Evolutionary conservation across 23 red algal species (phyloP).

Genomic region (Chondrus crispus): DNA sequence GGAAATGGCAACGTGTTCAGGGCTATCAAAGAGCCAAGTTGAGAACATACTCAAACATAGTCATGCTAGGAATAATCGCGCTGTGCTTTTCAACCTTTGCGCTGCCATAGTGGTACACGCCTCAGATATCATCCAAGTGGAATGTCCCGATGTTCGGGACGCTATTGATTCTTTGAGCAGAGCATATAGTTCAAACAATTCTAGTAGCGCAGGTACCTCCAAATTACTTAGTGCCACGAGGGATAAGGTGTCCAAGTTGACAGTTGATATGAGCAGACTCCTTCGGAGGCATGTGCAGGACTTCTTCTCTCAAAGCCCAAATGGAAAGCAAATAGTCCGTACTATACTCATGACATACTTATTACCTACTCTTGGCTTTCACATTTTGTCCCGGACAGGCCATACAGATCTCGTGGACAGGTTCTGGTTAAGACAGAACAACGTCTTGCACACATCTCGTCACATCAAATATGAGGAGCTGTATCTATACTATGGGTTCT

Average conservation of each 20-base stretch:
- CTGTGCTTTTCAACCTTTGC: not conserved
- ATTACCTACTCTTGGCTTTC: not conserved
- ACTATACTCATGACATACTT: not conserved
- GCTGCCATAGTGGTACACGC: not conserved
- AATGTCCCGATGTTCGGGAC: not conserved
- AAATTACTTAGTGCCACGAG: not conserved
- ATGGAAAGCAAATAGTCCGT: not conserved
- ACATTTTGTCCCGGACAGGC: not conserved
- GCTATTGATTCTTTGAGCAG: not conserved
- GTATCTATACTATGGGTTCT: not conserved
- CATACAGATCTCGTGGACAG: not conserved
- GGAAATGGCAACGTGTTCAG: not conserved
- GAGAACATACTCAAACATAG: slow-evolving; percentile 1
- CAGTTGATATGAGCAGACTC: not conserved
- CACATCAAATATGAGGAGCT: not conserved
- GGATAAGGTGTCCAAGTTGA: not conserved
- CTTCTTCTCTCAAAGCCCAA: not conserved
- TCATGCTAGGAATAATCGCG: slow-evolving; percentile 17
- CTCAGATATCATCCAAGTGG: not conserved
- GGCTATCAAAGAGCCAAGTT: slow-evolving; percentile 3
- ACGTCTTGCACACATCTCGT: not conserved
- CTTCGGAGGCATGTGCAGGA: not conserved
- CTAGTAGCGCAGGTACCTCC: not conserved
- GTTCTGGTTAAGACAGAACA: not conserved
- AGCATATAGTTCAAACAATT: not conserved